Conservation (phyloP, 73 alveolate genomes). For the Durusdinium trenchii region DNA sequence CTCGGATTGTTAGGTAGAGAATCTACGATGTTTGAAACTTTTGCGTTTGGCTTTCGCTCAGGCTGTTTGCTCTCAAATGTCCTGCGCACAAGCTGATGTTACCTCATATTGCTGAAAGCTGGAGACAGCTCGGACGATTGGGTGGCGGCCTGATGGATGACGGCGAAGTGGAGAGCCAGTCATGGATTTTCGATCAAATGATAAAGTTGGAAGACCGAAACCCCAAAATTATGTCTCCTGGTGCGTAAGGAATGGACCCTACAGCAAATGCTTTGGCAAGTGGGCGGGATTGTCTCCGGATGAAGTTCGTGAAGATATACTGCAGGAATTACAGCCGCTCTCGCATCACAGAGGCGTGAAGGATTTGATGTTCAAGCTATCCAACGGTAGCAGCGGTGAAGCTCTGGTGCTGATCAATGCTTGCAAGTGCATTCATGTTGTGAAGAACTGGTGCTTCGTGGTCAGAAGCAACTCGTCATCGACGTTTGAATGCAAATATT, state of each 20-base stretch:
- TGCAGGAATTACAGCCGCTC: not conserved
- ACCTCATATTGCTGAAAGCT: not conserved
- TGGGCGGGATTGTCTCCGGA: constrained; percentile 1
- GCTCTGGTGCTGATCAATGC: constrained; percentile 19
- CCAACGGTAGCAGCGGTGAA: not conserved
- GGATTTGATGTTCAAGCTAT: not conserved
- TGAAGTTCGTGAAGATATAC: not conserved
- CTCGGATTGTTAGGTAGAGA: no score
- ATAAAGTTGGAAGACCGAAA: not conserved
- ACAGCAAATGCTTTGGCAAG: constrained; percentile 28
- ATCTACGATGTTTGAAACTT: not conserved
- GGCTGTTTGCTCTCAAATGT: not conserved
- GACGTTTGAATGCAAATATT: not conserved
- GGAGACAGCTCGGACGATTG: constrained; percentile 30
- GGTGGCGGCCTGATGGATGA: constrained; percentile 19
- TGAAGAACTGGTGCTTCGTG: constrained; percentile 12
- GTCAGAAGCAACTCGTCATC: not conserved
- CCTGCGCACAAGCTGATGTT: constrained; percentile 9
- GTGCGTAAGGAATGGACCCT: not conserved
- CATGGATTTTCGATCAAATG: not conserved
- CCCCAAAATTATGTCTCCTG: no score
- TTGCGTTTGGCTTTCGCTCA: not conserved
- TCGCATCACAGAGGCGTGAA: not conserved
- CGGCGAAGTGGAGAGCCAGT: constrained; percentile 12
- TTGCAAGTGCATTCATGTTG: constrained; percentile 9